These are phyloP conservation scores for Remersonia thermophila DNA, from an alignment of 2,329 filamentous ascomycete genomes.

Conservation along the genomic window DNA sequence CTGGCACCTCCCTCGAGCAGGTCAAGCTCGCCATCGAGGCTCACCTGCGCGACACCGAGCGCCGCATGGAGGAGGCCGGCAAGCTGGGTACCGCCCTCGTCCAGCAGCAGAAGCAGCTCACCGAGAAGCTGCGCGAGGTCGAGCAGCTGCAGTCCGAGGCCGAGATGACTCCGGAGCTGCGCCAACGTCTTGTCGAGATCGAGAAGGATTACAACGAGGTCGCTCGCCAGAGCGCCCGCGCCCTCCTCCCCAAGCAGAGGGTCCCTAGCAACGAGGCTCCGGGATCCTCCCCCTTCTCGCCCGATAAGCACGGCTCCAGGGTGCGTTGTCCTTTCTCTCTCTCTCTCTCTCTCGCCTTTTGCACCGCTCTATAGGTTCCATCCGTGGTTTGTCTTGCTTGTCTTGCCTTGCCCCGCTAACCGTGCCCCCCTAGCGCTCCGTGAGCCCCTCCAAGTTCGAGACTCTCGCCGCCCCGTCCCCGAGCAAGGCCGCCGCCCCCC, in stretches of 20 bases:
- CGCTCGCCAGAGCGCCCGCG: constrained; percentile 75
- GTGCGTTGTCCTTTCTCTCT: constrained; percentile 32
- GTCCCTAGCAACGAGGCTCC: constrained; percentile 56
- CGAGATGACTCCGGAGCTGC: constrained; percentile 72
- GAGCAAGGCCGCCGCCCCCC: constrained; percentile 76
- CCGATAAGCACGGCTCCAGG: constrained; percentile 39
- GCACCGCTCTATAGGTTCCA: too few species aligned
- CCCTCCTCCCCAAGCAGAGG: constrained; percentile 75
- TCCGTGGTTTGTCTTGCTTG: too few species aligned
- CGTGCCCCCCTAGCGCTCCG: constrained; percentile 49
- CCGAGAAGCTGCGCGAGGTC: constrained; percentile 71
- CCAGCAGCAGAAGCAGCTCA: constrained; percentile 72
- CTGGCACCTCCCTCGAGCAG: constrained; percentile 68
- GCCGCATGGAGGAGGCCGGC: constrained; percentile 80
- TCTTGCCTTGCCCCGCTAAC: too few species aligned
- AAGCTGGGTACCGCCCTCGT: constrained; percentile 79
- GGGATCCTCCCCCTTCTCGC: constrained; percentile 42
- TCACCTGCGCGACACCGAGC: constrained; percentile 84
- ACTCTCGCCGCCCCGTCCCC: constrained; percentile 76
- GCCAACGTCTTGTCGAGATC: constrained; percentile 69
- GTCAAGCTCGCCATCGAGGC: constrained; percentile 81
- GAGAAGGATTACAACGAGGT: constrained; percentile 95
- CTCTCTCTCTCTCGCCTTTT: too few species aligned
- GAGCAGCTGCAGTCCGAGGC: constrained; percentile 63
- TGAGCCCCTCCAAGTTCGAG: constrained; percentile 68